Conservation (phyloP, 371 early-diverging fungal species). For the Apophysomyces elegans region DNA sequence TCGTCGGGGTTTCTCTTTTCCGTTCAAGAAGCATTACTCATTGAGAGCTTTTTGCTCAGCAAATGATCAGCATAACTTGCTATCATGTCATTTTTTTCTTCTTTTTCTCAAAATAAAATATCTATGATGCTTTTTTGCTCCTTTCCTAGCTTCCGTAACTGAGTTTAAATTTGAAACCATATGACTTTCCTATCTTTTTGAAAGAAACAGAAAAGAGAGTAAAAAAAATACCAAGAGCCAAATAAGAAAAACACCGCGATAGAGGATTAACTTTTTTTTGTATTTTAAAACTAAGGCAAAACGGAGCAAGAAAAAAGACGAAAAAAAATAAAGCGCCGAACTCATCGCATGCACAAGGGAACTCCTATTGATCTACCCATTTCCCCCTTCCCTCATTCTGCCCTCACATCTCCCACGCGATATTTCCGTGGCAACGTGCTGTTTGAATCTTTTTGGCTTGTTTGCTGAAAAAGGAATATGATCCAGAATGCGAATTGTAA, state of each 20-base stretch:
- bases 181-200: constrained; percentile 1
- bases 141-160: neutral
- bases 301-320: constrained; percentile 4
- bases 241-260: neutral
- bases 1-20: constrained; percentile 6
- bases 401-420: constrained; percentile 11
- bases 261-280: neutral
- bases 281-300: constrained; percentile 9
- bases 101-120: neutral
- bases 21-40: neutral
- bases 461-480: constrained; percentile 5
- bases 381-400: neutral
- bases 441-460: constrained; percentile 10
- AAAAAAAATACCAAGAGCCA: neutral
- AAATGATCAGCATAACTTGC: constrained; percentile 2
- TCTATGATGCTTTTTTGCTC: neutral
- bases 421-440: constrained; percentile 3
- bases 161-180: constrained; percentile 2
- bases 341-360: constrained; percentile 6
- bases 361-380: constrained; percentile 7
- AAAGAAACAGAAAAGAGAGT: neutral
- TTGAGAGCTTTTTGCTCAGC: neutral
- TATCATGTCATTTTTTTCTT: constrained; percentile 6
- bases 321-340: constrained; percentile 9
- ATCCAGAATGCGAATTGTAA: constrained; percentile 7